Conservation (phyloP, 768 basidiomycete genomes). For the Exidia glandulosa region DNA sequence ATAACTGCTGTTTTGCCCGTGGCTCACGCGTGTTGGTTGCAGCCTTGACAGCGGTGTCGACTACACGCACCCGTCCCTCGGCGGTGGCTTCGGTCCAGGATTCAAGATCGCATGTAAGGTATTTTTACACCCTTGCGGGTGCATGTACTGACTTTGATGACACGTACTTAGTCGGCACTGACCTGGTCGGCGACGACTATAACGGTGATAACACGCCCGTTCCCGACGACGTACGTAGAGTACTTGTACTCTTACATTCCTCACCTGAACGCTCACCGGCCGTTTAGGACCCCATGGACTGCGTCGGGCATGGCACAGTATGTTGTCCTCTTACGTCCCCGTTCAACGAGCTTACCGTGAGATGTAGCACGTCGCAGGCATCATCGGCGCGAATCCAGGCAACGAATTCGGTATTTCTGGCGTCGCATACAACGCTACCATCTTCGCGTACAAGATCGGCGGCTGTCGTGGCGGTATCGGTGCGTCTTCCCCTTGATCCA, state of each 20-base stretch:
- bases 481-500: conserved; percentile 26
- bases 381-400: conserved; percentile 46
- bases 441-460: conserved; percentile 48
- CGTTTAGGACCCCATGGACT: neutral
- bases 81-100: conserved; percentile 8
- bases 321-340: too few relatives aligned
- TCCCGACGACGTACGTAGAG: conserved; percentile 33
- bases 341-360: neutral
- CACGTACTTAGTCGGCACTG: too few relatives aligned
- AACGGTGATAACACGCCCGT: conserved; percentile 38
- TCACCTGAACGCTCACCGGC: too few relatives aligned
- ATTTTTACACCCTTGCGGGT: neutral
- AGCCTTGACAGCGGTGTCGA: conserved; percentile 8
- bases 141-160: conserved; percentile 7
- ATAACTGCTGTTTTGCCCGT: neutral
- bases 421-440: conserved; percentile 50
- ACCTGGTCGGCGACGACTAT: conserved; percentile 48
- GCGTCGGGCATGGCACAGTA: conserved; percentile 32
- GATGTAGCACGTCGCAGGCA: conserved; percentile 11
- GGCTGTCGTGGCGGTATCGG: conserved; percentile 44
- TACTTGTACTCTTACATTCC: too few relatives aligned
- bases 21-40: conserved; percentile 4
- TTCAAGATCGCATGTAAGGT: conserved; percentile 2
- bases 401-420: conserved; percentile 60
- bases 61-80: conserved; percentile 5